phyloP scores from a whole-genome alignment of 2,329 filamentous ascomycete genomes.

The Thelonectria rubi region DNA sequence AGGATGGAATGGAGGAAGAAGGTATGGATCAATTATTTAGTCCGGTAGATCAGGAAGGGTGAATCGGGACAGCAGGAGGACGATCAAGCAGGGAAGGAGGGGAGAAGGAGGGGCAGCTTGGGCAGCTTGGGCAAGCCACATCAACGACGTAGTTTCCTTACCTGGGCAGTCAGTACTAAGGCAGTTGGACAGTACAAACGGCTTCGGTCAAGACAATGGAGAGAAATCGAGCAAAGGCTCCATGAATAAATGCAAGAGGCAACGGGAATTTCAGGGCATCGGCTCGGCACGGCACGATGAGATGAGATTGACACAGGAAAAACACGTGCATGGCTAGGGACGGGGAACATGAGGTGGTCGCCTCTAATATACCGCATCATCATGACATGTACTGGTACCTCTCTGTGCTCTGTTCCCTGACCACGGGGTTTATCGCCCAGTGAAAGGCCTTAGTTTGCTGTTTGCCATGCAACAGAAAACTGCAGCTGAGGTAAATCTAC shows the following conservation, averaged over 20 bases:
- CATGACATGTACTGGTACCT: slow-evolving; percentile 16
- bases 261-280: neutral
- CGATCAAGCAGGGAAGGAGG: slow-evolving; percentile 11
- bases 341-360: neutral
- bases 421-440: slow-evolving; percentile 25
- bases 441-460: slow-evolving; percentile 16
- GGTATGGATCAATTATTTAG: neutral
- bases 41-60: too few species aligned
- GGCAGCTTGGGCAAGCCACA: neutral
- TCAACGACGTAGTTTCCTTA: slow-evolving; percentile 14
- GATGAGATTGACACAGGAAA: neutral
- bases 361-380: slow-evolving; percentile 23
- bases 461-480: slow-evolving; percentile 9
- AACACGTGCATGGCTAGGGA: slow-evolving; percentile 12
- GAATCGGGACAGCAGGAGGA: neutral
- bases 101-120: slow-evolving; percentile 25
- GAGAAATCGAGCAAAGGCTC: neutral
- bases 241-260: neutral
- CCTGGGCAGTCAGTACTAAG: neutral
- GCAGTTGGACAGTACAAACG: neutral
- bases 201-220: neutral
- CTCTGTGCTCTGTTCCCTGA: neutral
- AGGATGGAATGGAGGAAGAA: neutral
- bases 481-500: slow-evolving; percentile 25
- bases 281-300: neutral